Conservation (phyloP, 148 eudicot species). For the Rheum nobile region DNA sequence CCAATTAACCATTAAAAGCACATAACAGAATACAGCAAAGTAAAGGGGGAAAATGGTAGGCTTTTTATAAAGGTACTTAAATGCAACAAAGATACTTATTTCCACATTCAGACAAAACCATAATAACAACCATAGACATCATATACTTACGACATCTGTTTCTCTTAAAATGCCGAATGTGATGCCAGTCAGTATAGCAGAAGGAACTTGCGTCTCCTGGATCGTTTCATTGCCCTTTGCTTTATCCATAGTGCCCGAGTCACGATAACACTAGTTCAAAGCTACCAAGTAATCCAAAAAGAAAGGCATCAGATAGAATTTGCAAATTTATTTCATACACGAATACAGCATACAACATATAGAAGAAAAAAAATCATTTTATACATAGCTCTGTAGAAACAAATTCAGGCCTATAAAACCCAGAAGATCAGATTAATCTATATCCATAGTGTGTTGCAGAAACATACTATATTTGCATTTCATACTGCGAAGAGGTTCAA, state of each 20-base stretch:
- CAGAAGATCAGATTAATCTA: neutral
- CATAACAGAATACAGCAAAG: neutral
- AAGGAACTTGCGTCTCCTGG: constrained; percentile 41
- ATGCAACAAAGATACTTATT: neutral
- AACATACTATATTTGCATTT: neutral
- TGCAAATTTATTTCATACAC: neutral
- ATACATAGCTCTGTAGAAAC: neutral
- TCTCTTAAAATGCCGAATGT: constrained; percentile 43
- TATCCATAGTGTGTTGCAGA: neutral
- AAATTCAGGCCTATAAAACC: neutral
- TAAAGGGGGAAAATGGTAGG: neutral
- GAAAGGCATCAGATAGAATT: neutral
- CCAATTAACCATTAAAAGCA: neutral
- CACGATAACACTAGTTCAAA: neutral
- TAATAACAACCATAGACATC: neutral
- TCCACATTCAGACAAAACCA: neutral
- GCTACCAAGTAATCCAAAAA: neutral
- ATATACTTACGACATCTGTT: constrained; percentile 61
- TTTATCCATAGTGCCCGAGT: neutral
- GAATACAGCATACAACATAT: neutral
- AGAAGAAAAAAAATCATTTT: neutral
- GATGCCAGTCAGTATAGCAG: constrained; percentile 47
- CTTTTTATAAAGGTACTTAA: neutral
- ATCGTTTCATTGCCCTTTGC: neutral
- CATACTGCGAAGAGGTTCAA: neutral